Percentiles rank a stretch among this genome's conserved stretches.
phyloP scores from a whole-genome alignment of 2,329 filamentous ascomycete species.

The Sporothrix sp. region DNA sequence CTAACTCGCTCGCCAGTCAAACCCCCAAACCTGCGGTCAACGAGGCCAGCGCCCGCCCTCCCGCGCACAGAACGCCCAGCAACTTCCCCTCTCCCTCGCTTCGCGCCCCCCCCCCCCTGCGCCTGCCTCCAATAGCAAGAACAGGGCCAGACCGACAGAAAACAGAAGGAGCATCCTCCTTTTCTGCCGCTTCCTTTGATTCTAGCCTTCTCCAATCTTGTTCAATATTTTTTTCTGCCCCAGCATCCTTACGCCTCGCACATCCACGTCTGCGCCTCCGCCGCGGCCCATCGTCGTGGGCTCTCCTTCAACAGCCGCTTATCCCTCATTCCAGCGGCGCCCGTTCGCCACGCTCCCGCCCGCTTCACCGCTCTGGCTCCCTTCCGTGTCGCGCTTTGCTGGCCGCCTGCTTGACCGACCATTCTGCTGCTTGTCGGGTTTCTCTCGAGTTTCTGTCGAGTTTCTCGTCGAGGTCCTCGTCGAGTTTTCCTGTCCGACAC shows the following conservation, averaged over 20 bases:
- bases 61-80: not conserved
- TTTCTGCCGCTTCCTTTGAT: conserved; percentile 1
- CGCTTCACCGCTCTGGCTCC: not conserved
- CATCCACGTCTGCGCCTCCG: too few relatives aligned
- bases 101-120: not conserved
- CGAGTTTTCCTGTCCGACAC: not conserved
- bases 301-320: not conserved
- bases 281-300: too few relatives aligned
- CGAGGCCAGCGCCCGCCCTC: conserved; percentile 2
- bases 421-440: not conserved
- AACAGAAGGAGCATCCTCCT: not conserved
- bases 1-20: conserved; percentile 2
- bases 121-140: conserved; percentile 1
- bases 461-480: too few relatives aligned
- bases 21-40: conserved; percentile 9
- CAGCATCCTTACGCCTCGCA: not conserved
- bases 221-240: not conserved
- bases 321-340: not conserved
- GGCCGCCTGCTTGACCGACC: conserved; percentile 9
- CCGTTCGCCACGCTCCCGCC: not conserved
- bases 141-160: not conserved
- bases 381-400: not conserved
- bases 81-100: conserved; percentile 3
- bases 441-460: too few relatives aligned
- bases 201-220: not conserved